A percentile compares a stretch with the other conserved stretches of the same genome.
phyloP scores from a whole-genome alignment of 2,329 filamentous ascomycete species.

The Cercospora zeina region DNA sequence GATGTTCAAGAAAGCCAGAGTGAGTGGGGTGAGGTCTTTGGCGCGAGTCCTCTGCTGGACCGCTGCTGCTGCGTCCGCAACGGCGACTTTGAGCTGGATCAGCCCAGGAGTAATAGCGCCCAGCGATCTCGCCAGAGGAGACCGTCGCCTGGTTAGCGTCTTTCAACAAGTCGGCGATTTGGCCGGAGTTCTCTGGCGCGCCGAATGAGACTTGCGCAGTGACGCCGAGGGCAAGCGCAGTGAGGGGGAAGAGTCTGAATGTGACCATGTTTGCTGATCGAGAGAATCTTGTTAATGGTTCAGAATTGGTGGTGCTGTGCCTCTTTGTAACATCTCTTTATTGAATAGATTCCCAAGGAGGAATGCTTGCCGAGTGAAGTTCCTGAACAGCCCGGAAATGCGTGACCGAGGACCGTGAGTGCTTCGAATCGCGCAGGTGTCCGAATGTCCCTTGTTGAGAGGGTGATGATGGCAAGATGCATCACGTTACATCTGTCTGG shows the following conservation, averaged over 20 bases:
- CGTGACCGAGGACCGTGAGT: neutral
- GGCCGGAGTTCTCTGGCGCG: slow-evolving; percentile 16
- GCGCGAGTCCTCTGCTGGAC: slow-evolving; percentile 1
- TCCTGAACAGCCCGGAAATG: neutral
- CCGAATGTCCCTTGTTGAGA: neutral
- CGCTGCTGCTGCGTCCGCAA: slow-evolving; percentile 13
- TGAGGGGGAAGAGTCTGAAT: slow-evolving; percentile 8
- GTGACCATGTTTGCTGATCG: slow-evolving; percentile 9
- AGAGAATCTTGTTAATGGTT: neutral
- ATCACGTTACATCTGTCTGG: neutral
- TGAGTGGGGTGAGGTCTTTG: slow-evolving; percentile 8
- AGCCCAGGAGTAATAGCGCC: slow-evolving; percentile 12
- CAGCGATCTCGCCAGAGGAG: neutral
- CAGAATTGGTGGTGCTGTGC: neutral
- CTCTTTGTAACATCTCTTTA: neutral
- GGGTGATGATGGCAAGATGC: neutral
- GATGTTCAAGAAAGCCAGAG: slow-evolving; percentile 13
- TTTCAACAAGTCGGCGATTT: slow-evolving; percentile 1
- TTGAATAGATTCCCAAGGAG: neutral
- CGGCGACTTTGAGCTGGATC: slow-evolving; percentile 15
- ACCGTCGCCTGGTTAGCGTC: slow-evolving; percentile 8
- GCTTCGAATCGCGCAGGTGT: neutral
- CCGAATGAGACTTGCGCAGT: slow-evolving; percentile 17
- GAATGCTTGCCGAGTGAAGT: neutral
- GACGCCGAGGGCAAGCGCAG: slow-evolving; percentile 4